Evolutionary conservation across 345 rosid species (phyloP).

Genomic region (Arabis alpina): DNA sequence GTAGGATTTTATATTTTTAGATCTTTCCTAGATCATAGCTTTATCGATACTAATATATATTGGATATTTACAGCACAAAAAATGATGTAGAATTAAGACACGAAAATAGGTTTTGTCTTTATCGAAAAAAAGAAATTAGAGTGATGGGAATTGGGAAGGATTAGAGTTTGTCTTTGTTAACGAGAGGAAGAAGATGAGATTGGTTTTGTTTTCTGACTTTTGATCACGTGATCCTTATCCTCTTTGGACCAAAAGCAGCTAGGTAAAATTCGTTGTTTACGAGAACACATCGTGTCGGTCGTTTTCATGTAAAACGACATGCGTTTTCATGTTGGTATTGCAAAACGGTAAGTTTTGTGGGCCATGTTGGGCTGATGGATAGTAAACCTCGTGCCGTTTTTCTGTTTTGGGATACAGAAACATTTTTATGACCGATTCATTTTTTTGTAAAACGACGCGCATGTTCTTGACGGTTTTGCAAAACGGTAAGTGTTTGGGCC

Average conservation of each 20-base stretch:
- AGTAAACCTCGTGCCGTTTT: conserved; percentile 28
- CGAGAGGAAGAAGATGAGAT: conserved; percentile 11
- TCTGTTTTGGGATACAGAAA: too few relatives aligned
- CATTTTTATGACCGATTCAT: too few relatives aligned
- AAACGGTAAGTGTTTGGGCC: too few relatives aligned
- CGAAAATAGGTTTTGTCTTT: conserved; percentile 29
- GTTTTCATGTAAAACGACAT: background rate
- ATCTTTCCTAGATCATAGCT: conserved; percentile 38
- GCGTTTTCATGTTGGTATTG: background rate
- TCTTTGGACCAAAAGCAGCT: conserved; percentile 26
- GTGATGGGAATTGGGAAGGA: conserved; percentile 31
- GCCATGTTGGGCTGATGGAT: background rate
- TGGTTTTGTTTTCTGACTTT: conserved; percentile 24
- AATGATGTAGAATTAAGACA: too few relatives aligned
- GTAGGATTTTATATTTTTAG: conserved; percentile 30
- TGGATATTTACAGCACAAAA: too few relatives aligned
- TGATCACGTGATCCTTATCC: conserved; percentile 46
- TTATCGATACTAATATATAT: background rate
- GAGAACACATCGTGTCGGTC: conserved; percentile 31
- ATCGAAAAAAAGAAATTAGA: conserved; percentile 5
- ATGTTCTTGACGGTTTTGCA: too few relatives aligned
- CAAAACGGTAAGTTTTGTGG: background rate
- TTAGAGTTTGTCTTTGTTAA: conserved; percentile 12
- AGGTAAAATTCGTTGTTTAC: conserved; percentile 10
- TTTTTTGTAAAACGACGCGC: too few relatives aligned